These are phyloP conservation scores for Aegle marmelos DNA, from an alignment of 345 rosid species.

Conservation along the genomic window DNA sequence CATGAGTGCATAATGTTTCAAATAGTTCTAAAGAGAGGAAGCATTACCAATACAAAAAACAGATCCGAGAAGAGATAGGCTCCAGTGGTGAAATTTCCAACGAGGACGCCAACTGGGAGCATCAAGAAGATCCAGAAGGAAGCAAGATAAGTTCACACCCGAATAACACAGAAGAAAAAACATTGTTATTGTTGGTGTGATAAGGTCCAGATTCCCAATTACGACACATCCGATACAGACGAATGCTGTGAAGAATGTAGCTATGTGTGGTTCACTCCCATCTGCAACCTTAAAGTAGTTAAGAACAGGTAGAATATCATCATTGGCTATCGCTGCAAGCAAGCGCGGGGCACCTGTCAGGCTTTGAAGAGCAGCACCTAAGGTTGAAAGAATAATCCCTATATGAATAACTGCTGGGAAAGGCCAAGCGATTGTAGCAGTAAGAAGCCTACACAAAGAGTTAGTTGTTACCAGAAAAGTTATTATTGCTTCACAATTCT, in stretches of 20 bases:
- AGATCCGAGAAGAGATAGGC: constrained; percentile 94
- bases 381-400: constrained; percentile 95
- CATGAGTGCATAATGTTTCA: neutral
- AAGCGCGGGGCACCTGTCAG: constrained; percentile 96
- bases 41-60: constrained; percentile 73
- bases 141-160: constrained; percentile 98
- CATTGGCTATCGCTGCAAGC: constrained; percentile 99
- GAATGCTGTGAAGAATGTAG: constrained; percentile 91
- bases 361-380: constrained; percentile 99
- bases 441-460: constrained; percentile 61
- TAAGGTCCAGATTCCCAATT: constrained; percentile 97
- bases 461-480: constrained; percentile 11
- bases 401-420: constrained; percentile 70
- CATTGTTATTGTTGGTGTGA: constrained; percentile 96
- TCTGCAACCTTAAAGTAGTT: constrained; percentile 94
- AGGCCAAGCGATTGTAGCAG: constrained; percentile 99
- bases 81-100: constrained; percentile 99
- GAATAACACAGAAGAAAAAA: constrained; percentile 93
- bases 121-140: constrained; percentile 98
- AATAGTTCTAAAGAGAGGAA: neutral
- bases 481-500: neutral
- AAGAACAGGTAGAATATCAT: constrained; percentile 96
- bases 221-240: constrained; percentile 85
- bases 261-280: constrained; percentile 79
- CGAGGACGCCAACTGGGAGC: constrained; percentile 99